These are phyloP conservation scores for Clonostachys rosea DNA, from an alignment of 2,329 filamentous ascomycete species.

Conservation along the genomic window DNA sequence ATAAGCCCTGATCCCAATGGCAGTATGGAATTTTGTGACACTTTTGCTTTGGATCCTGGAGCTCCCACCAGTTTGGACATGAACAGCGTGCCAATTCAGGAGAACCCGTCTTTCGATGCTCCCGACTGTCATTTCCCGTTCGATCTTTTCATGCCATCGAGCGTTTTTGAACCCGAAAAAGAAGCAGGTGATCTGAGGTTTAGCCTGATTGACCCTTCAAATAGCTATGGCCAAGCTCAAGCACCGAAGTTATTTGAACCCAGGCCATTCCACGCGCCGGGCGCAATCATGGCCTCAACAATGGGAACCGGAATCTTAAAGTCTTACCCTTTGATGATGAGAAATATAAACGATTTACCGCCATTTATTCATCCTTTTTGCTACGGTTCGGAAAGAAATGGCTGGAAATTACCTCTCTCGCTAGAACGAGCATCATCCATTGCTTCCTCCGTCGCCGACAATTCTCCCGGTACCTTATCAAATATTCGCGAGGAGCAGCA, in stretches of 20 bases:
- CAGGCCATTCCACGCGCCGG: neutral
- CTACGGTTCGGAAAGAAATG: neutral
- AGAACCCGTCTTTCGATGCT: neutral
- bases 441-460: neutral
- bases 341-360: neutral
- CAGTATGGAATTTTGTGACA: neutral
- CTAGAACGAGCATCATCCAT: neutral
- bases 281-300: conserved; percentile 1
- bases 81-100: neutral
- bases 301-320: conserved; percentile 1
- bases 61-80: too few species aligned
- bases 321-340: conserved; percentile 1
- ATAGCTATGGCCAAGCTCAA: neutral
- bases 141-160: neutral
- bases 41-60: neutral
- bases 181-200: neutral
- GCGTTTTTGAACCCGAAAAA: neutral
- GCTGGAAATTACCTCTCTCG: neutral
- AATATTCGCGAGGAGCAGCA: neutral
- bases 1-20: neutral
- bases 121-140: neutral
- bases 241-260: neutral
- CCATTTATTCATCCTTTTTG: conserved; percentile 1
- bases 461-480: neutral
- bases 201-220: neutral